Base-by-base conservation (phyloP, 1,284 basidiomycete species). In the Malassezia caprae region DNA sequence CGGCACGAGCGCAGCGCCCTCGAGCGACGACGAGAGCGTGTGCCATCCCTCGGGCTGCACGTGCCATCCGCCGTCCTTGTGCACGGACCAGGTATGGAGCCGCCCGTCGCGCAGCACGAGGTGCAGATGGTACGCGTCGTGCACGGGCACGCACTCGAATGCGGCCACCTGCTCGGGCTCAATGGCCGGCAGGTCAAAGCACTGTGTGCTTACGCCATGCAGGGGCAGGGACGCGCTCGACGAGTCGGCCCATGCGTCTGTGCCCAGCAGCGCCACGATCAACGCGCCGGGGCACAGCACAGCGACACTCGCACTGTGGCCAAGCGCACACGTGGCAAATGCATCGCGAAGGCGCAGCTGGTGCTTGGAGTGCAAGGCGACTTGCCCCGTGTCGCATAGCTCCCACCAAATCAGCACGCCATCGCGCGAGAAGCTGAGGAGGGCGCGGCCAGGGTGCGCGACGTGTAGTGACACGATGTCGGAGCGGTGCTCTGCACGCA, bases 331-430 rank as follows among this genome's bases (percentile, higher is more conserved):
- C 23, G 35, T 48, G 4, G 42, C 41, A 5, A 31, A 37, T 1
- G 53, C 48, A 23, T 39, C 34, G 11, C 53, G 48, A 15, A 51
- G 17, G 1, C 48, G 53, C 30, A 51, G n/a, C 17, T 44, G 40
- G 37, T 50, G 46, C 37, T 45, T 26, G 3, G 53, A 56, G 4
- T 37, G 17, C 5, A 56, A 30, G 2, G 40, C 41, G 12, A 17
- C 26, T 11, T 28, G 21, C 7, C 32, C 48, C 8, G 21, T 19
- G 2, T n/a, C 21, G 19, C 23, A 11, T 12, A 50, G 34, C 7
- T 44, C 28, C 53, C 53, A 56, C 35, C 53, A 49, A 12, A 56
- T 50, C 17, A 51, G 15, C 23, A 56, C 53, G 30, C 53, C 53
- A 28, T 56, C 53, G 23, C 30, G 48, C 21, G 53, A 56, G 13